Base-by-base conservation (phyloP, 306 rosid species). In the Cucurbita moschata region DNA sequence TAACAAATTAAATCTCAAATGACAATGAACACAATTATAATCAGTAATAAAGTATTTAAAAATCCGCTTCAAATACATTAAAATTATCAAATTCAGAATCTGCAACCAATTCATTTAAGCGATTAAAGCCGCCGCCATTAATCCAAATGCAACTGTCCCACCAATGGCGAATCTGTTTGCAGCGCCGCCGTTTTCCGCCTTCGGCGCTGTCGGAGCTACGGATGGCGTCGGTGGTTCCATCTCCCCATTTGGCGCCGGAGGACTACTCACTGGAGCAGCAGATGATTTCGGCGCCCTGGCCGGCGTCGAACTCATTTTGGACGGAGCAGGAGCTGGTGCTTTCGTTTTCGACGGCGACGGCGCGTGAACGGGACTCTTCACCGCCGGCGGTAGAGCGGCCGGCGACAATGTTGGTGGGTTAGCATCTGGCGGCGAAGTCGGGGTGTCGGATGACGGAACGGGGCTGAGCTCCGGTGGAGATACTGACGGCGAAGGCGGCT, bases 321-420 rank as follows among this genome's bases (percentile, higher is more conserved):
- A 53, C 10, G 77, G 70, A 18, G 76, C 65, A n/a, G 75, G 75
- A 71, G 75, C 75, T 0, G 71, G 52, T 10, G 71, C 16, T 23
- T 71, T 71, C 1, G 15, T 38, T 51, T 50, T 35, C 9, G 65
- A 3, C 38, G 76, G 76, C 30, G 53, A n/a, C 2, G 64, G 64
- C 4, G 65, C 76, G 11, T 54, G 13, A 54, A 30, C 14, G 3
- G 75, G 62, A 53, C 63, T 52, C 35, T 37, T 71, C 50, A 2
- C 51, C 7, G 26, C 60, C 14, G 61, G 60, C 5, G 75, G 46
- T 23, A 23, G 57, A 8, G 46, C 26, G 10, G 76, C 10, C 50
- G 63, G 76, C 7, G 52, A 18, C 71, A 40, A 9, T 19, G 50
- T n/a, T 5, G 71, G 72, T 46, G 72, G 51, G 72, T 67, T 67